Base-by-base conservation (phyloP, 306 rosid species). In the Glycine latifolia region DNA sequence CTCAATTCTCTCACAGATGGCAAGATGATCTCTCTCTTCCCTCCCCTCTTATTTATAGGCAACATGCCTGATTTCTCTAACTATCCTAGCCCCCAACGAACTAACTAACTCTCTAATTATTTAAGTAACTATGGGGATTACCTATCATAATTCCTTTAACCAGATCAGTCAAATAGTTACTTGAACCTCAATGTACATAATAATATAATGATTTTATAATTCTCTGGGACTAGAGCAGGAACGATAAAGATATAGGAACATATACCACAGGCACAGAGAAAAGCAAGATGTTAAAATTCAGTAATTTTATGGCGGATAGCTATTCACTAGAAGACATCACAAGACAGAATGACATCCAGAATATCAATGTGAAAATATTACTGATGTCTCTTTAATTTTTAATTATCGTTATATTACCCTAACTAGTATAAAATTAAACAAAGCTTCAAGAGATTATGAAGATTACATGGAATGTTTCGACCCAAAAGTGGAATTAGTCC, bases 391-490 rank as follows among this genome's bases (percentile, higher is more conserved):
- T 33, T 15, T 53, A 47, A 55, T 48, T 54, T 54, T 60, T 33
- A 83, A 66, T 59, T 58, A 58, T 67, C 16, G 5, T 14, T 72
- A 67, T 70, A 70, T 60, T 10, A 35, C 68, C 76, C 82, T 6
- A 14, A 73, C 76, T 49, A 77, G 49, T 14, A 5, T 8, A 73
- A 50, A 74, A 71, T 79, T 71, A 71, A 65, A 60, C 48, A 55
- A 39, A 58, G 71, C 39, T 71, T 71, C 17, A 62, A 77, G 78
- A 79, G 79, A 79, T 85, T 74, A 58, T 43, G 88, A 84, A 59
- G 85, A 82, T 89, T 87, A 89, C 92, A 89, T 50, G 92, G 90
- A 86, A 89, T 80, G 81, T 86, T 89, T 86, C 92, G 92, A 61
- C 88, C 90, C 92, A 78, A 85, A 68, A 89, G 92, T 41, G 92